Evolutionary conservation across 305 asterid species (phyloP).

Genomic region (Withania somnifera): DNA sequence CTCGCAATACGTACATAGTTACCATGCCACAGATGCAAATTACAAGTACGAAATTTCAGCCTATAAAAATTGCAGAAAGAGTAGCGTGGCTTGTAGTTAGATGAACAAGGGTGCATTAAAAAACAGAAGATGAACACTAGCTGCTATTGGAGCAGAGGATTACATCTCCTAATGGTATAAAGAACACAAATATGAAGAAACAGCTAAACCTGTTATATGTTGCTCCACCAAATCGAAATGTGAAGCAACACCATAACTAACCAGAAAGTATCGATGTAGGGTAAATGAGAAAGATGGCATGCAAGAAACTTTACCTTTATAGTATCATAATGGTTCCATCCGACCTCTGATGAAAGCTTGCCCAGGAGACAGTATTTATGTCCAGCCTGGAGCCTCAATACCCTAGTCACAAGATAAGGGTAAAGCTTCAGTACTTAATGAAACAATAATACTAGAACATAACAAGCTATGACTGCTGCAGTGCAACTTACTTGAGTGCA

Average conservation of each 20-base stretch:
- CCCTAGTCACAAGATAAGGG: conserved; percentile 30
- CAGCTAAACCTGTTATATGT: neutral
- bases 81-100: neutral
- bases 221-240: neutral
- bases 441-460: neutral
- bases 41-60: neutral
- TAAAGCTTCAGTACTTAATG: neutral
- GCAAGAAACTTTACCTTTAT: conserved; percentile 47
- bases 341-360: conserved; percentile 90
- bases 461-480: neutral
- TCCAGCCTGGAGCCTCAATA: conserved; percentile 92
- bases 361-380: conserved; percentile 93
- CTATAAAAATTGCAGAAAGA: neutral
- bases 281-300: neutral
- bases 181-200: neutral
- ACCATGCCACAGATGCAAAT: neutral
- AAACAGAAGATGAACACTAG: neutral
- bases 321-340: conserved; percentile 93
- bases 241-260: neutral
- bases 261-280: neutral
- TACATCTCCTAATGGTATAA: neutral
- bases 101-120: neutral
- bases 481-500: conserved; percentile 68
- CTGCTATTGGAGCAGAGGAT: neutral
- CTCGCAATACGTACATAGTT: neutral